Evolutionary conservation across 169 alveolate species (phyloP).

Genomic region (Eimeria sp.): DNA sequence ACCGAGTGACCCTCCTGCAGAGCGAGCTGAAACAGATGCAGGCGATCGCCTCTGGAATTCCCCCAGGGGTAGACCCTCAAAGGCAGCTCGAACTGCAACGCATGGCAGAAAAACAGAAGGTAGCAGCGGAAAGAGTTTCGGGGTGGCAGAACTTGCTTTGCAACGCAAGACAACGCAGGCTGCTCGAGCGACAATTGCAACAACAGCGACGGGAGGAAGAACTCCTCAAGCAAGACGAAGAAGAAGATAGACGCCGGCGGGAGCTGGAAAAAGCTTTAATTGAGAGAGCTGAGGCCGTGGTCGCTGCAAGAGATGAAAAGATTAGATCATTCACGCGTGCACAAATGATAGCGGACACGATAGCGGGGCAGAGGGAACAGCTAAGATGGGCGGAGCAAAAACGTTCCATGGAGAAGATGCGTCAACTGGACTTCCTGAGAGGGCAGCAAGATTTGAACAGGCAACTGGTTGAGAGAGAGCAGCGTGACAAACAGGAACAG

Average conservation of each 20-base stretch:
- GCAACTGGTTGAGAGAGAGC: conserved; percentile 25
- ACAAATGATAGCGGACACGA: conserved; percentile 57
- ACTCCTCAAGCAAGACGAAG: conserved; percentile 16
- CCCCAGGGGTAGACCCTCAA: background rate
- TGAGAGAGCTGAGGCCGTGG: background rate
- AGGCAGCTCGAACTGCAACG: conserved; percentile 11
- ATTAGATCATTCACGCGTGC: conserved; percentile 41
- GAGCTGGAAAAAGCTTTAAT: background rate
- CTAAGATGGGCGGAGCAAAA: conserved; percentile 20
- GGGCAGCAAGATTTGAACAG: background rate
- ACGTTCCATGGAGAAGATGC: background rate
- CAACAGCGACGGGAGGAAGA: background rate
- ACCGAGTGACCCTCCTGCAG: conserved; percentile 65
- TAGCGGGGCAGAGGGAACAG: conserved; percentile 63
- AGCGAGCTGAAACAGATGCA: conserved; percentile 38
- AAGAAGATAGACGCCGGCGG: background rate
- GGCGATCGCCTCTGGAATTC: conserved; percentile 19
- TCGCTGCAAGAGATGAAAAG: conserved; percentile 18
- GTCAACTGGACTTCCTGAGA: conserved; percentile 6
- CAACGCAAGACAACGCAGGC: conserved; percentile 18
- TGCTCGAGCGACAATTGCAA: conserved; percentile 9
- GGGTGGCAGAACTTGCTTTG: conserved; percentile 47
- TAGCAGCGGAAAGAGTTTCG: conserved; percentile 24
- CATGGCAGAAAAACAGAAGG: conserved; percentile 46
- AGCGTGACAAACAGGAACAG: conserved; percentile 37